Evolutionary conservation across 257 asterid genomes (phyloP).

Genomic region (Misopates orontium): DNA sequence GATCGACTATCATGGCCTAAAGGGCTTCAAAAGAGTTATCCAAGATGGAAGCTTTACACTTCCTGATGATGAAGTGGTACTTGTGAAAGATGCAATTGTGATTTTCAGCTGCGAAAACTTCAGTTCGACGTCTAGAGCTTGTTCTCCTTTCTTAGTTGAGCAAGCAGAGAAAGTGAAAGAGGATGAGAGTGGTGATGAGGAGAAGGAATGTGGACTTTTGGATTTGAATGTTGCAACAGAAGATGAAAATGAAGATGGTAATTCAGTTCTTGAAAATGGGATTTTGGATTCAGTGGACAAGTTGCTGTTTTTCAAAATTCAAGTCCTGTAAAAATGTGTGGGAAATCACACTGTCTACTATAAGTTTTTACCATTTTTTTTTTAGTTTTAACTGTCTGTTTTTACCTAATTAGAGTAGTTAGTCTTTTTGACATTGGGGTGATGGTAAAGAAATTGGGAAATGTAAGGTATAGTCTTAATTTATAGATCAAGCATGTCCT

Average conservation of each 20-base stretch:
- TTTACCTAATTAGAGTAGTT: slow-evolving; percentile 23
- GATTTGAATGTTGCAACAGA: slow-evolving; percentile 76
- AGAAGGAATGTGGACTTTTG: slow-evolving; percentile 32
- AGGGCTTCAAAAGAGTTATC: slow-evolving; percentile 49
- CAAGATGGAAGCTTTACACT: slow-evolving; percentile 42
- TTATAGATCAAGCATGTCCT: slow-evolving; percentile 10
- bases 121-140: slow-evolving; percentile 29
- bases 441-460: slow-evolving; percentile 36
- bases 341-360: neutral
- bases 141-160: slow-evolving; percentile 26
- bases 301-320: slow-evolving; percentile 55
- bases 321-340: slow-evolving; percentile 40
- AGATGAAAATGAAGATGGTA: slow-evolving; percentile 35
- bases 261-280: slow-evolving; percentile 28
- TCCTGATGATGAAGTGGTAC: slow-evolving; percentile 42
- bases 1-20: slow-evolving; percentile 39
- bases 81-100: slow-evolving; percentile 68
- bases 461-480: slow-evolving; percentile 19
- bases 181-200: slow-evolving; percentile 17
- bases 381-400: neutral
- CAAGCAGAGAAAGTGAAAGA: slow-evolving; percentile 22
- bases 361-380: neutral
- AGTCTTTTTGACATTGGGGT: slow-evolving; percentile 30
- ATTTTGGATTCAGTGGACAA: slow-evolving; percentile 58
- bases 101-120: slow-evolving; percentile 53